phyloP scores from a whole-genome alignment of 2,329 filamentous ascomycete genomes.

The Dactylellina leptospora region DNA sequence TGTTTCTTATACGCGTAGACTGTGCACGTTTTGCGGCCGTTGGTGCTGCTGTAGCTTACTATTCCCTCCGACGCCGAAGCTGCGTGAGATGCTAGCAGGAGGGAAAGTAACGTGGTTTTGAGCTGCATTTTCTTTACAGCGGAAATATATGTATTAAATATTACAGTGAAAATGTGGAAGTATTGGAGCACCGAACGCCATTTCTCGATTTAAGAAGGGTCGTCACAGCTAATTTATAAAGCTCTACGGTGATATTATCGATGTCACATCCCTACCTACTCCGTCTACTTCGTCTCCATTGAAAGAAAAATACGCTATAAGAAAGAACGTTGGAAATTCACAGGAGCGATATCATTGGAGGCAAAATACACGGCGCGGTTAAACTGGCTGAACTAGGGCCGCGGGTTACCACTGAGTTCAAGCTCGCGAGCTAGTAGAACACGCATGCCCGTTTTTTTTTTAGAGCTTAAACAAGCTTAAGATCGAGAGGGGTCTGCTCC shows the following conservation, averaged over 20 bases:
- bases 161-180: neutral
- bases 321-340: too few relatives aligned
- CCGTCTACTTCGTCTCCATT: neutral
- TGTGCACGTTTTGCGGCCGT: constrained; percentile 32
- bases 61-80: constrained; percentile 2
- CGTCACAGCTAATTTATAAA: too few relatives aligned
- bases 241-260: too few relatives aligned
- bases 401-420: neutral
- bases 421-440: too few relatives aligned
- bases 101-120: constrained; percentile 4
- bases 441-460: neutral
- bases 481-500: neutral
- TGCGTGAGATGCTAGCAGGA: constrained; percentile 8
- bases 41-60: constrained; percentile 13
- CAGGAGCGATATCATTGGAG: constrained; percentile 17
- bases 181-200: too few relatives aligned
- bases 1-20: constrained; percentile 13
- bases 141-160: constrained; percentile 6
- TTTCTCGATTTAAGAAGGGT: too few relatives aligned
- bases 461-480: constrained; percentile 4
- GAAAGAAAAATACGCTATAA: too few relatives aligned
- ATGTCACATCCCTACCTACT: neutral
- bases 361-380: constrained; percentile 24
- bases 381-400: constrained; percentile 18
- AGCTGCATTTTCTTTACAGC: constrained; percentile 9